These are phyloP conservation scores for Diaporthe sp. DNA, from an alignment of 2,329 filamentous ascomycete genomes.

Conservation along the genomic window DNA sequence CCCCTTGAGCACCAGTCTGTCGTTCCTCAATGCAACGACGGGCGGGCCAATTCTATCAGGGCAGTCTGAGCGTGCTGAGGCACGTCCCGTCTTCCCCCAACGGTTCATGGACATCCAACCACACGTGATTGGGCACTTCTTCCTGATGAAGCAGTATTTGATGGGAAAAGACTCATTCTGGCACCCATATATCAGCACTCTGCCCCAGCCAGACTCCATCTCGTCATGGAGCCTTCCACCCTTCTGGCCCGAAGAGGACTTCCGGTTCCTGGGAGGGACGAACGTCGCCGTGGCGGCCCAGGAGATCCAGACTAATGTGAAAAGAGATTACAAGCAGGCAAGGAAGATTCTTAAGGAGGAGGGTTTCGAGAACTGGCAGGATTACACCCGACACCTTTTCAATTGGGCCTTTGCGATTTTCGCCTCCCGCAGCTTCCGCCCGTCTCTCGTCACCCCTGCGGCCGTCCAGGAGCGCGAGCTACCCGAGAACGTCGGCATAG, in stretches of 20 bases:
- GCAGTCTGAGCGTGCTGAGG: not conserved
- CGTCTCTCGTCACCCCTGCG: conserved; percentile 67
- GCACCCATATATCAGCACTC: conserved; percentile 75
- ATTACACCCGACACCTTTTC: conserved; percentile 67
- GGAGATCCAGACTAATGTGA: conserved; percentile 62
- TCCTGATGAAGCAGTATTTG: conserved; percentile 78
- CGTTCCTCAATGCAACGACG: conserved; percentile 69
- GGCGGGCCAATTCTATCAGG: conserved; percentile 48
- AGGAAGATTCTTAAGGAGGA: conserved; percentile 53
- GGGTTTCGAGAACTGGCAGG: conserved; percentile 47
- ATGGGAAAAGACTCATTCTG: conserved; percentile 72
- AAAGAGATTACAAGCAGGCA: conserved; percentile 61
- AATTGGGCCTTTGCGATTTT: conserved; percentile 77
- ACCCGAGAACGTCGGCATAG: conserved; percentile 57
- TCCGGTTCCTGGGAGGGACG: conserved; percentile 68
- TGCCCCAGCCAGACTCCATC: conserved; percentile 72
- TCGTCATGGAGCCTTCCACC: conserved; percentile 69
- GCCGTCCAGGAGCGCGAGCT: conserved; percentile 50
- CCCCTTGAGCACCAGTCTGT: conserved; percentile 67
- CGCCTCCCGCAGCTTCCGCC: conserved; percentile 75
- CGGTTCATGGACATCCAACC: conserved; percentile 67
- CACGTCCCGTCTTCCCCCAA: conserved; percentile 56
- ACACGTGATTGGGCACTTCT: conserved; percentile 76
- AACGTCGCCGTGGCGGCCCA: conserved; percentile 64
- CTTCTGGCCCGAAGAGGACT: conserved; percentile 74